Evolutionary conservation across 2,329 filamentous ascomycete species (phyloP), one percentile per base, ranked within the genome.

Genomic region (Aspergillus clavatus): DNA sequence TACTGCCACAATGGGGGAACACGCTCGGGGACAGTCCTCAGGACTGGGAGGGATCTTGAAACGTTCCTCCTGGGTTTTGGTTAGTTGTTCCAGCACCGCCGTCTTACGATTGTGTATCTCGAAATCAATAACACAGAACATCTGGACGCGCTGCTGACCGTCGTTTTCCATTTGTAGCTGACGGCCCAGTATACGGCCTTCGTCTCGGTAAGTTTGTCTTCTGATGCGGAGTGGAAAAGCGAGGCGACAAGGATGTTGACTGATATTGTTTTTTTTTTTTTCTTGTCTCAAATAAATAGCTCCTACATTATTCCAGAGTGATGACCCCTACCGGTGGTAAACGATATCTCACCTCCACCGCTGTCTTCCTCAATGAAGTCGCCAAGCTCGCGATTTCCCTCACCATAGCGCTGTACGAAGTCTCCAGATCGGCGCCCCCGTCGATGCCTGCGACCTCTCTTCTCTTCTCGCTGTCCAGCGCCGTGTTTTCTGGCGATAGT

Each of bases 281-380:
- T 21, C 18, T 35, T 3, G 16, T n/a, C n/a, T n/a, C n/a, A n/a
- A n/a, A n/a, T n/a, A n/a, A 35, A 24, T 61, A 91, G 87, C 79
- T 96, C 45, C 86, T 95, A 78, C 91, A 96, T 72, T 95, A 97
- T 69, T 95, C 90, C 23, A 82, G 90, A 54, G 83, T 94, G 49
- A 96, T 96, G 90, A 86, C 89, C n/a, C 78, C 83, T 7, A 76
- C 80, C 7, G 83, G 84, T 63, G 87, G 89, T 55, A 87, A 90
- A 62, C 84, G 90, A 64, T 97, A 96, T 69, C 88, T 93, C 58
- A 84, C 91, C 29, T 96, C 90, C 33, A 97, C 93, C 7, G 90
- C 91, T 35, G 88, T 98, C 43, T 88, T 97, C 65, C 77, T 97
- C 52, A 93, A 90, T 67, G 93, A 98, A 70, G 79, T 95, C 38